phyloP scores from a whole-genome alignment of 1,284 basidiomycete species.

The Puccinia polysora region DNA sequence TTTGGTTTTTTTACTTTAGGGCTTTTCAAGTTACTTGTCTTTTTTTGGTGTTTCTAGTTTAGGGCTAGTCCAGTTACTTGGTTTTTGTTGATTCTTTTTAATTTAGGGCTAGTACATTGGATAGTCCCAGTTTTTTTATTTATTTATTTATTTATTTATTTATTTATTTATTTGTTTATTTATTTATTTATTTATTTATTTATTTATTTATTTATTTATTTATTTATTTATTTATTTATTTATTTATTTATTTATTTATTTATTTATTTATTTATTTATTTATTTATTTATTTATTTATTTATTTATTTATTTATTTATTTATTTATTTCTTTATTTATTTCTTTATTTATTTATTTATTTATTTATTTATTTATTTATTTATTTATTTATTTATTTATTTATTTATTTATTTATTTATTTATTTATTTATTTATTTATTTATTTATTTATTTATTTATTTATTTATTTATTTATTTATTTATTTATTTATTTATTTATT shows the following conservation, averaged over 20 bases:
- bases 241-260: background rate
- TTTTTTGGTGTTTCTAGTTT: too few species aligned
- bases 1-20: too few species aligned
- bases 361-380: slow-evolving; percentile 15
- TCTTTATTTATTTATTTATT: background rate
- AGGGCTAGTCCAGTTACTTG: too few species aligned
- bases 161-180: background rate
- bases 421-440: too few species aligned
- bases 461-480: slow-evolving; percentile 5
- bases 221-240: slow-evolving; percentile 34
- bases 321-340: background rate
- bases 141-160: too few species aligned
- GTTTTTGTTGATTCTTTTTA: too few species aligned
- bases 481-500: background rate
- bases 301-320: background rate
- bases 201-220: background rate
- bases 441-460: background rate
- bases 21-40: too few species aligned
- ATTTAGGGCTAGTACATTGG: too few species aligned
- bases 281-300: slow-evolving; percentile 9
- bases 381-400: background rate
- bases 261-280: slow-evolving; percentile 30
- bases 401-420: slow-evolving; percentile 58
- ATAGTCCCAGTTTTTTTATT: too few species aligned
- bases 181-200: slow-evolving; percentile 5